Conservation (phyloP, 1,139 yeast genomes). For the Debaryomyces sp. region DNA sequence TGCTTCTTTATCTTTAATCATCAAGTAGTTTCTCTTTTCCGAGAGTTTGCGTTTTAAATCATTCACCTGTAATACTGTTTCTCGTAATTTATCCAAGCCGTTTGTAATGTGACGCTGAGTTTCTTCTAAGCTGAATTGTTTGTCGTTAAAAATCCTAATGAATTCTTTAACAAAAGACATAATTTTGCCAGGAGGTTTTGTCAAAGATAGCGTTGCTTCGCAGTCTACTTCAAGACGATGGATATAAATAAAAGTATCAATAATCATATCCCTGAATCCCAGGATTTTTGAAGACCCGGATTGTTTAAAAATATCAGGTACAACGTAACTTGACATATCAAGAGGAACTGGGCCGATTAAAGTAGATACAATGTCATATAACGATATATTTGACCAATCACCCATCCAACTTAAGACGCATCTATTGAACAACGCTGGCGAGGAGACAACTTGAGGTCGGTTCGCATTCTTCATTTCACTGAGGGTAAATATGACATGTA, state of each 20-base stretch:
- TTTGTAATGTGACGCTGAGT: slow-evolving; percentile 70
- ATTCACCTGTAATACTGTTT: slow-evolving; percentile 75
- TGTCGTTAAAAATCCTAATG: slow-evolving; percentile 39
- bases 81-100: slow-evolving; percentile 77
- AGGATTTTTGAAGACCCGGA: slow-evolving; percentile 16
- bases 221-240: slow-evolving; percentile 34
- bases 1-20: slow-evolving; percentile 67
- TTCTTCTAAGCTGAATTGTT: slow-evolving; percentile 57
- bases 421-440: slow-evolving; percentile 91
- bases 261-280: slow-evolving; percentile 49
- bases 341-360: slow-evolving; percentile 52
- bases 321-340: slow-evolving; percentile 44
- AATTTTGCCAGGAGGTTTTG: slow-evolving; percentile 51
- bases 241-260: slow-evolving; percentile 49
- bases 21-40: slow-evolving; percentile 52
- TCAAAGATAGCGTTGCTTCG: slow-evolving; percentile 11
- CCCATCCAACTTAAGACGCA: slow-evolving; percentile 94
- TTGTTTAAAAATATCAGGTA: slow-evolving; percentile 29
- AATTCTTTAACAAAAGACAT: slow-evolving; percentile 57
- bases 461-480: slow-evolving; percentile 52
- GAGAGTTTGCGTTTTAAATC: slow-evolving; percentile 58
- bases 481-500: slow-evolving; percentile 84
- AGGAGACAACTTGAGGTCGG: slow-evolving; percentile 54
- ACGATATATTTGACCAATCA: slow-evolving; percentile 63
- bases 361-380: slow-evolving; percentile 52